Base-by-base conservation (phyloP, 2,329 filamentous ascomycete species). In the Penicillium sp. region DNA sequence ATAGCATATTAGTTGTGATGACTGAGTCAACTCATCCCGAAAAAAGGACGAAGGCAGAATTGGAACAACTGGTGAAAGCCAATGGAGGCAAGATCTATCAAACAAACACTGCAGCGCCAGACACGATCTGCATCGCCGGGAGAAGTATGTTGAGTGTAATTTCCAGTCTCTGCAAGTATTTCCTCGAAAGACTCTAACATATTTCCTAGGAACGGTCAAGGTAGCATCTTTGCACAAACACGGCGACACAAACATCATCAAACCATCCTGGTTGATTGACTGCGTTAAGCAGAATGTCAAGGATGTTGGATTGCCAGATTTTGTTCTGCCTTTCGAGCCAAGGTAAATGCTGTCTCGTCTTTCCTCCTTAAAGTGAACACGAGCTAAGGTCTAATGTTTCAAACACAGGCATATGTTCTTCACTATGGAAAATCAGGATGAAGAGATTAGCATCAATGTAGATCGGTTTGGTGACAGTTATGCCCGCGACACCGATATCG, bases 401-500 rank as follows among this genome's bases (percentile, higher is more conserved):
- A 1, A 11, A 37, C 79, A 84, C 60, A 79, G 79, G 0, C 92
- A 97, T 64, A 78, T 97, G 64, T 88, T 94, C 57, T 85, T 88
- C 65, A 85, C 85, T 0, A 83, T 81, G 0, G 82, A 86, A 3
- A 80, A 78, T 1, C 79, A 86, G 51, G 73, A 76, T 36, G 77
- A 77, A 6, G 77, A 79, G 7, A 83, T 87, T 9, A 79, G 82
- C 33, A 75, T 76, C 3, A 90, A 88, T 59, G 81, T 88, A 2
- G 94, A 99, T 69, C 77, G 81, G 49, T 94, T 85, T 63, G 89
- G 89, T 0, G 94, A 99, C 70, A 92, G 91, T 67, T 97, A 90
- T 72, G 83, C 86, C 0, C 81, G 92, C 4, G 86, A 96, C 63
- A 76, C 88, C 8, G 80, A 78, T 1, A 63, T 83, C 0, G 81